Evolutionary conservation across 1,284 basidiomycete species (phyloP), one percentile per base, ranked within the genome.

Genomic region (Quambalaria eucalypti): DNA sequence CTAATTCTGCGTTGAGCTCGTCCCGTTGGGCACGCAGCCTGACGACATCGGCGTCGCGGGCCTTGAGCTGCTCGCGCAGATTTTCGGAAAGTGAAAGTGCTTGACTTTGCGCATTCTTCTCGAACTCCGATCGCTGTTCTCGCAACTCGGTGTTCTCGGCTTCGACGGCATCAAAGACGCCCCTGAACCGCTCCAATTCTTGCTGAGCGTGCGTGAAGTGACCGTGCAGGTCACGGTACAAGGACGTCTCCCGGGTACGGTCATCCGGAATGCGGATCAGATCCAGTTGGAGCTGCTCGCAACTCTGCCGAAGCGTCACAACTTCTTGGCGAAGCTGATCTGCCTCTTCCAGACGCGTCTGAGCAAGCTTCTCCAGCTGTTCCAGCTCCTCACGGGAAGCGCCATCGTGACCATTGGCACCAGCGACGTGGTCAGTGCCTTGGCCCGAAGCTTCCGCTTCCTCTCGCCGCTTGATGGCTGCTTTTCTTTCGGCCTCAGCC

Each of bases 61-160:
- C 82, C 54, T 86, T 84, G 21, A 84, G 82, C 31, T 92, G 78
- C 12, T 80, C 80, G 69, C 87, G 86, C 55, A 86, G 80, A 71
- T 92, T 87, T 42, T 87, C 82, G 4, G 83, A 55, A 33, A 64
- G 54, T 8, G 52, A 57, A 36, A 52, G 60, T 7, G 67, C 65
- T 60, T 71, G 30, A 9, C 19, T 12, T 23, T 50, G 49, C 6
- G 49, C 30, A 19, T 23, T 26, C 10, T 28, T 25, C 48, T 54
- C 38, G 28, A 59, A 55, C 31, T 57, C 52, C 9, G 25, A n/a
- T 29, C 64, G 64, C n/a, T 64, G 61, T 54, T 71, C 66, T 12
- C 73, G 62, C 53, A 74, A 54, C 9, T 64, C 54, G 3, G 33
- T 54, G 14, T 69, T 70, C 50, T 74, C 73, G 5, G 46, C 39